Evolutionary conservation across 495 filamentous ascomycete species (phyloP).

Genomic region (Penicillium malachiteum): DNA sequence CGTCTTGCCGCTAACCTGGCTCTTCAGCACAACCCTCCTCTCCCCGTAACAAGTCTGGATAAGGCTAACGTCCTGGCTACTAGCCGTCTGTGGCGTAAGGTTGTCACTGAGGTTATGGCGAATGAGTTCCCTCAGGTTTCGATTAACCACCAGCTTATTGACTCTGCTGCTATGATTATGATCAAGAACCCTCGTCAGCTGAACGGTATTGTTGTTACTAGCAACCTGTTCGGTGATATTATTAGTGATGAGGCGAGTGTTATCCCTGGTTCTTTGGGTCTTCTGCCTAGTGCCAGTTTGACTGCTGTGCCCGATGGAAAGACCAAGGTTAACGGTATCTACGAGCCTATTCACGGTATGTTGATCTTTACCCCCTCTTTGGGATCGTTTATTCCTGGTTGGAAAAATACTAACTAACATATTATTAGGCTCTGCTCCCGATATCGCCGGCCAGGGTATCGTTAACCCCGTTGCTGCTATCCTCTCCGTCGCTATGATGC

Average conservation of each 20-base stretch:
- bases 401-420: neutral
- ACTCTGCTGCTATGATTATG: conserved; percentile 96
- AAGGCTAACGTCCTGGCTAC: conserved; percentile 98
- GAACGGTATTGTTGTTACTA: conserved; percentile 91
- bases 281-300: conserved; percentile 87
- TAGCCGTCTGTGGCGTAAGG: conserved; percentile 84
- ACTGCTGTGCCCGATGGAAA: conserved; percentile 77
- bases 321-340: conserved; percentile 67
- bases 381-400: neutral
- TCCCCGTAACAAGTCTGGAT: conserved; percentile 85
- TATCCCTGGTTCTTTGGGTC: conserved; percentile 86
- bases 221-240: conserved; percentile 96
- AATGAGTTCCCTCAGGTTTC: conserved; percentile 88
- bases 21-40: conserved; percentile 72
- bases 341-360: conserved; percentile 96
- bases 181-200: conserved; percentile 88
- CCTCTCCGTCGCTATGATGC: conserved; percentile 55
- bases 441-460: conserved; percentile 81
- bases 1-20: conserved; percentile 82
- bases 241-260: conserved; percentile 95
- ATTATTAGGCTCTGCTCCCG: conserved; percentile 43
- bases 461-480: conserved; percentile 68
- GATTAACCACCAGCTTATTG: conserved; percentile 87
- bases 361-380: neutral
- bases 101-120: conserved; percentile 70